A percentile compares a stretch with the other conserved stretches of the same genome.
Evolutionary conservation across 2,329 filamentous ascomycete genomes (phyloP).

Genomic region (Aphanocladium album): DNA sequence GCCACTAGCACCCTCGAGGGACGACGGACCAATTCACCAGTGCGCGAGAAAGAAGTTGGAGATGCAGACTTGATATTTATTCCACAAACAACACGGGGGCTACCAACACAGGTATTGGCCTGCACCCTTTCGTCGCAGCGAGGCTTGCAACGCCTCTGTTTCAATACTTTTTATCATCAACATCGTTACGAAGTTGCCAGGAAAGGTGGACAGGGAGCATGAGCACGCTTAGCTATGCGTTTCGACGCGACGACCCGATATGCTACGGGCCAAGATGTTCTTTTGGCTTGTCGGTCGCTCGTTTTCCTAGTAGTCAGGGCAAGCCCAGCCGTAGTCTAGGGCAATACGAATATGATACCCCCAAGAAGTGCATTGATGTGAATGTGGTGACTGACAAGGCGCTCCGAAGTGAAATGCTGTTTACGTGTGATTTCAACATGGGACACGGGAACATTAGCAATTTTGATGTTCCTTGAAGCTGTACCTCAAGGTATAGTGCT

Average conservation of each 20-base stretch:
- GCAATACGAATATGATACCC: constrained; percentile 19
- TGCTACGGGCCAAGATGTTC: constrained; percentile 26
- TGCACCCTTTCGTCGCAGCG: constrained; percentile 2
- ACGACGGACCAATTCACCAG: constrained; percentile 21
- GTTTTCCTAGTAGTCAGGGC: constrained; percentile 25
- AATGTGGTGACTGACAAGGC: no score
- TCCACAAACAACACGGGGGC: constrained; percentile 3
- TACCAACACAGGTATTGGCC: constrained; percentile 1
- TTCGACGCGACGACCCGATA: constrained; percentile 18
- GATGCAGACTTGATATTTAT: constrained; percentile 16
- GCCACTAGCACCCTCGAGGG: constrained; percentile 20
- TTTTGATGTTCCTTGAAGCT: no score
- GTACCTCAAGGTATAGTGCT: no score
- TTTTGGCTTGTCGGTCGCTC: constrained; percentile 31
- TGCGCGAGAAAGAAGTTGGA: constrained; percentile 17
- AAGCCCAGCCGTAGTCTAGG: constrained; percentile 31
- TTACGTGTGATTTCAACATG: no score
- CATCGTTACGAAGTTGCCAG: no score
- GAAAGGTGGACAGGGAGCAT: not conserved
- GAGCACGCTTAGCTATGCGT: constrained; percentile 10
- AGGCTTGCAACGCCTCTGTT: not conserved
- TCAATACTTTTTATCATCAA: not conserved
- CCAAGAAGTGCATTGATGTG: not conserved
- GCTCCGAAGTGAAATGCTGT: no score
- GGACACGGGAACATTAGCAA: no score